These are phyloP conservation scores for Candida krabiensis DNA, from an alignment of 805 yeast genomes.

Conservation along the genomic window DNA sequence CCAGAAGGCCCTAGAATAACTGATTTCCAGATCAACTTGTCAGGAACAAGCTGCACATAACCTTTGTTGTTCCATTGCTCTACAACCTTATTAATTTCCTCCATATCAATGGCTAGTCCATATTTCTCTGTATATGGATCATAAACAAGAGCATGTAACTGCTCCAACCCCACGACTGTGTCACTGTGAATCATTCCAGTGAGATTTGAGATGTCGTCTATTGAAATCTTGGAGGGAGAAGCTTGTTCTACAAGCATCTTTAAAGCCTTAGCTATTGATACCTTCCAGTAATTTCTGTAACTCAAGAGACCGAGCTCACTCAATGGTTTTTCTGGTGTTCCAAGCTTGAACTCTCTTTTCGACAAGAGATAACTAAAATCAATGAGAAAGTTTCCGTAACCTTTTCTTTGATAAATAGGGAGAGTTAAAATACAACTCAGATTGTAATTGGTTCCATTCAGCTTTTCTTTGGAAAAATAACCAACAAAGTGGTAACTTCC, in stretches of 20 bases:
- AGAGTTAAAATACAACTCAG: constrained; percentile 88
- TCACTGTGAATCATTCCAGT: constrained; percentile 91
- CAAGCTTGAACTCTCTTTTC: constrained; percentile 70
- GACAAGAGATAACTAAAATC: constrained; percentile 85
- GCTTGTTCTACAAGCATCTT: constrained; percentile 11
- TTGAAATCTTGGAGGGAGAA: constrained; percentile 37
- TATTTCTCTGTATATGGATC: constrained; percentile 46
- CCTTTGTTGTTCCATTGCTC: constrained; percentile 53
- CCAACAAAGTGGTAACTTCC: constrained; percentile 80
- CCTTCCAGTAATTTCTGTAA: constrained; percentile 85
- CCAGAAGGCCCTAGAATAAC: constrained; percentile 84
- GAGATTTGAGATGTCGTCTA: constrained; percentile 59
- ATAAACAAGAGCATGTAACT: constrained; percentile 57
- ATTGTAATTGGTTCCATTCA: constrained; percentile 74
- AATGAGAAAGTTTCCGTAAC: constrained; percentile 86
- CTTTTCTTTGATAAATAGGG: constrained; percentile 84
- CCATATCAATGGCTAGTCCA: constrained; percentile 52
- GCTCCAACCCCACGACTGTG: constrained; percentile 83
- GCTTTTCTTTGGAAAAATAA: constrained; percentile 86
- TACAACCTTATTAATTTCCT: constrained; percentile 42
- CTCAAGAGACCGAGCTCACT: constrained; percentile 83
- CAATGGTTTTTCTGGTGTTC: constrained; percentile 95
- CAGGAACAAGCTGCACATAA: constrained; percentile 51
- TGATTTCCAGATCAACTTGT: constrained; percentile 73
- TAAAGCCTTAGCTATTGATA: constrained; percentile 55